phyloP scores from a whole-genome alignment of 805 yeast genomes.

The Yarrowia sp. region DNA sequence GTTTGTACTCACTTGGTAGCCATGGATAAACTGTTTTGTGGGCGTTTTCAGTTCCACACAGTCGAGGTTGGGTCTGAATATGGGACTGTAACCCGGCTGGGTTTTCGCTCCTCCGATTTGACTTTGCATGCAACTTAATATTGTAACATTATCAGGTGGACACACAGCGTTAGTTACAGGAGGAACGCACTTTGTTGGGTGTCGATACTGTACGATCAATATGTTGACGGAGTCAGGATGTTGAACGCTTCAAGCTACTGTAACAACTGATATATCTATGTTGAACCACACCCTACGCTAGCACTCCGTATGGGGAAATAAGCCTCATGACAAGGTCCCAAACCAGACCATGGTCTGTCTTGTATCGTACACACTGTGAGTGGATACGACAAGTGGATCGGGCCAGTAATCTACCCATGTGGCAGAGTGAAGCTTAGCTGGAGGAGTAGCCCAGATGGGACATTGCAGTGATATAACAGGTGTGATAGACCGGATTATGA shows the following conservation, averaged over 20 bases:
- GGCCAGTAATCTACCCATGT: neutral
- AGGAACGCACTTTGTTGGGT: slow-evolving; percentile 4
- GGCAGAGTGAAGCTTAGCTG: neutral
- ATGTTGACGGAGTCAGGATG: too few relatives aligned
- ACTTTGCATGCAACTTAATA: slow-evolving; percentile 11
- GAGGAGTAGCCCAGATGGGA: neutral
- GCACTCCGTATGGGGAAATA: slow-evolving; percentile 7
- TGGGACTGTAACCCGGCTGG: slow-evolving; percentile 12
- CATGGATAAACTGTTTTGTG: neutral
- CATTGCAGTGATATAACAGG: too few relatives aligned
- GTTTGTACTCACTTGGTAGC: neutral
- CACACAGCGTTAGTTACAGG: slow-evolving; percentile 18
- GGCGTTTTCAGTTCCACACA: neutral
- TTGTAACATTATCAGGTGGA: slow-evolving; percentile 22
- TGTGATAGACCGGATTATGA: too few relatives aligned
- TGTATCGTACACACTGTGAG: too few relatives aligned
- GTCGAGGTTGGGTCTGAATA: neutral
- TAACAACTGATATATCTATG: too few relatives aligned
- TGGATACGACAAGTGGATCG: neutral
- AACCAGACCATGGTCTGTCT: slow-evolving; percentile 6
- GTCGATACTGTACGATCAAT: too few relatives aligned
- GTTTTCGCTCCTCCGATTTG: slow-evolving; percentile 15
- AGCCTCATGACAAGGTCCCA: slow-evolving; percentile 20
- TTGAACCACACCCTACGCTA: too few relatives aligned
- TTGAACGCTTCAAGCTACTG: too few relatives aligned